Evolutionary conservation across 73 alveolate species (phyloP), one percentile per base, ranked within the genome.

Genomic region (Urostyla sp.): DNA sequence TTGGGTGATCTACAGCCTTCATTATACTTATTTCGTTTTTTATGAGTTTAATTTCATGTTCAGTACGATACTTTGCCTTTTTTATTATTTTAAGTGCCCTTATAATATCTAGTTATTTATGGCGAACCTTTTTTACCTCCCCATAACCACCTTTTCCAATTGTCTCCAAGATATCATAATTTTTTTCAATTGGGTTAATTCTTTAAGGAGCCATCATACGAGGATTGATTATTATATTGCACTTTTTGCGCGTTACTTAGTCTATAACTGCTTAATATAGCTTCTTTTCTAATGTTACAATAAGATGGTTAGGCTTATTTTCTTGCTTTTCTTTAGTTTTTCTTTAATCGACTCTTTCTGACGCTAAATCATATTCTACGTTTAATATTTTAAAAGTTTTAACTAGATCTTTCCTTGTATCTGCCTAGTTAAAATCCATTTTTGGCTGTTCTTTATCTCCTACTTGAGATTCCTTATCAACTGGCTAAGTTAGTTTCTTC

Each of bases 1-100:
- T 90, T 20, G 96, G 95, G 67, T 89, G 96, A 51, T 88, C 94
- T 56, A 94, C 58, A 44, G 61, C 67, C 67, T 78, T 87, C 79
- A 94, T 56, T 37, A 94, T 87, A 37, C 75, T 67, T 24, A 93
- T 89, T 74, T 93, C 98, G 78, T 87, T 84, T 66, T 77, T 77
- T 11, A 94, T 79, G 69, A 85, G 86, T 40, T 77, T 82, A 18
- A 57, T 36, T 31, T 88, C 90, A 40, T 73, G 80, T 43, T 56
- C 56, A 46, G 79, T 38, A 53, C 67, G 66, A 34, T 60, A 59
- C 23, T 34, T 63, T 28, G 74, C 43, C 44, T 86, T 86, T 31
- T 77, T 75, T 27, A 75, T 85, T 1, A 49, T 54, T 44, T 86
- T 86, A 5, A 86, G 40, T n/a, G 94, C 94, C 20, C 84, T 45